Evolutionary conservation across 176 grass and related monocot species (phyloP), one percentile per base, ranked within the genome.

Genomic region (Musa schizocarpa): DNA sequence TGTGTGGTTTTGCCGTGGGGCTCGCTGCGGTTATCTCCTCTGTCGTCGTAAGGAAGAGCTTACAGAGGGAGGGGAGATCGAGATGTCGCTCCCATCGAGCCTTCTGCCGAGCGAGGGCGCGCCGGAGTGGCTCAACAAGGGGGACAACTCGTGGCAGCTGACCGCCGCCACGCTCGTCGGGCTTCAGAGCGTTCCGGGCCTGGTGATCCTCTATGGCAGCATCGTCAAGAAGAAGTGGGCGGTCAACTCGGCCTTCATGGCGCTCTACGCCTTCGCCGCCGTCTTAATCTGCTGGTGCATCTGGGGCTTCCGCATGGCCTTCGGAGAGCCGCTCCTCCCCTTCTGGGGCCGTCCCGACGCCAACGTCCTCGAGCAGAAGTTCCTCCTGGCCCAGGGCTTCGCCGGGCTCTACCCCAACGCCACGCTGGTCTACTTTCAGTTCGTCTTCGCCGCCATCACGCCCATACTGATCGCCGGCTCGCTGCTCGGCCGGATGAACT

Each of bases 201-300:
- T 96, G 17, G 80, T 96, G 24, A 83, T 96, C 72, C 82, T 96
- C 9, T 92, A 89, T 43, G 88, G 88, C 25, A 78, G 88, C 84
- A 83, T 92, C 25, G 88, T 91, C 2, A 91, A 96, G 88, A 96
- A 96, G 82, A 89, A 91, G 82, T 96, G 92, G 84, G 88, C 92
- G 61, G 71, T 96, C 25, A 96, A 96, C 86, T 96, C 86, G 25
- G 88, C 86, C 1, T 83, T 96, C 86, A 92, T 96, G 88, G 92
- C 92, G 67, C 88, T 92, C 34, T 96, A 96, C 83, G 92, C 88
- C 65, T 96, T 96, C 69, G 88, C 92, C 14, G 84, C 78, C 53
- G 84, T 80, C 23, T 77, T 89, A 63, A 21, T 96, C 19, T 85
- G 85, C 80, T 92, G 89, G 92, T 85, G 76, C 71, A 67, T 87